Conservation (phyloP, 202 grass and related monocot species). For the Setaria italica region DNA sequence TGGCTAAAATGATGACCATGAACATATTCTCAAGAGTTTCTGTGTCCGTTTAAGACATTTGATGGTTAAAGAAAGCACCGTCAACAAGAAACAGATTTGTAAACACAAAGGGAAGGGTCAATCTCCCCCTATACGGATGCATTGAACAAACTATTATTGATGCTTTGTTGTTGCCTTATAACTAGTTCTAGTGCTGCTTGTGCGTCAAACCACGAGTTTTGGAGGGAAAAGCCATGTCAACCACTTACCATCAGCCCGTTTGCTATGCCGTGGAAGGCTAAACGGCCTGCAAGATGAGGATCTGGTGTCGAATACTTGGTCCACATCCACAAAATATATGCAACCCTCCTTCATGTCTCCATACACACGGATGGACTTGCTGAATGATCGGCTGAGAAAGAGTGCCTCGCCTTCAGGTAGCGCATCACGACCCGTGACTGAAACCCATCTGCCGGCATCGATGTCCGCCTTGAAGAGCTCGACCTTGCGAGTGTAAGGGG, state of each 20-base stretch:
- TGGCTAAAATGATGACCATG: too few species aligned
- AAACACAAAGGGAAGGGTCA: too few species aligned
- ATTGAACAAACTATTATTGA: too few species aligned
- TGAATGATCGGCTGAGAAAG: conserved; percentile 7
- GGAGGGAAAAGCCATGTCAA: neutral
- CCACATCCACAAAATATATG: neutral
- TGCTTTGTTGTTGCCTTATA: too few species aligned
- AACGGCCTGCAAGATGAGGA: too few species aligned
- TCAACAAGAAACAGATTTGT: too few species aligned
- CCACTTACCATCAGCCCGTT: fast-evolving
- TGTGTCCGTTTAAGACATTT: too few species aligned
- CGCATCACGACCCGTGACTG: neutral
- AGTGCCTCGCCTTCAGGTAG: neutral
- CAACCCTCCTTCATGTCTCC: neutral
- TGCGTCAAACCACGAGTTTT: neutral
- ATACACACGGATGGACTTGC: neutral
- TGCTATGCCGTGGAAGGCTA: neutral
- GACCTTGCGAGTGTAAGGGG: neutral
- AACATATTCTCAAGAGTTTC: too few species aligned
- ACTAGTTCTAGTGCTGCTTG: too few species aligned
- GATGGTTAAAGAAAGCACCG: too few species aligned
- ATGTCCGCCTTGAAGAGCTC: neutral
- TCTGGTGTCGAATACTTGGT: neutral
- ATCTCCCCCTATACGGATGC: too few species aligned
- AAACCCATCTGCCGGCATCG: neutral